Evolutionary conservation across 352 stramenopile species (phyloP).

Genomic region (Peronospora belbahrii): DNA sequence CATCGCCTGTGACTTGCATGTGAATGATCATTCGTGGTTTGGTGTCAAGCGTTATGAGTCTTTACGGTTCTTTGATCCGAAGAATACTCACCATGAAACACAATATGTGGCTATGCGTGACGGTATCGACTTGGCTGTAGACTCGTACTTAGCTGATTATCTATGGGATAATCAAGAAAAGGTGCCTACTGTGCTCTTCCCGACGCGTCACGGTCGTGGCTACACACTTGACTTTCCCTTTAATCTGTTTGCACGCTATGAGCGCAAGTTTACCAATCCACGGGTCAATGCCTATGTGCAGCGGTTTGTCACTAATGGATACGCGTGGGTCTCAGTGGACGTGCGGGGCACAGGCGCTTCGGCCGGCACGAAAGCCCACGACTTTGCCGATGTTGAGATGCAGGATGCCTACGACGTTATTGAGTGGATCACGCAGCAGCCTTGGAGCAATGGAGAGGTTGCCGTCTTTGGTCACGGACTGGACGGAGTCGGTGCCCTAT

Average conservation of each 20-base stretch:
- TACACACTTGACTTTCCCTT: conserved; percentile 80
- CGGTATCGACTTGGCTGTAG: conserved; percentile 61
- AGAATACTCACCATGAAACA: conserved; percentile 55
- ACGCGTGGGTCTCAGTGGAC: conserved; percentile 71
- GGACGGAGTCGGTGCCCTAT: conserved; percentile 57
- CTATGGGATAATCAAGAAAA: conserved; percentile 48
- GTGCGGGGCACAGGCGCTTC: conserved; percentile 73
- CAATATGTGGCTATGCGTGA: conserved; percentile 71
- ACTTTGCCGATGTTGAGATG: conserved; percentile 68
- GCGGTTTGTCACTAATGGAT: conserved; percentile 63
- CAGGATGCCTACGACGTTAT: conserved; percentile 68
- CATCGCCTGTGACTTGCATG: conserved; percentile 42
- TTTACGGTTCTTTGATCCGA: conserved; percentile 68
- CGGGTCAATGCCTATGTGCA: conserved; percentile 68
- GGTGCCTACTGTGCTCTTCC: conserved; percentile 61
- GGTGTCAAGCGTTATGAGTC: conserved; percentile 55
- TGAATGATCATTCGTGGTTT: conserved; percentile 78
- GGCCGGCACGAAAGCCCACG: conserved; percentile 45
- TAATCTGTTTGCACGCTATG: conserved; percentile 55
- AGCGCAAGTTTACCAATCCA: conserved; percentile 73
- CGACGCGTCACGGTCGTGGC: conserved; percentile 68
- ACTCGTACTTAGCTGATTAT: conserved; percentile 66
- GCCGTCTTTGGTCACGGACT: conserved; percentile 62
- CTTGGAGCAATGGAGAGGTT: conserved; percentile 76
- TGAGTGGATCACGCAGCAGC: conserved; percentile 73